Evolutionary conservation across 2,329 filamentous ascomycete species (phyloP).

Genomic region (Phialophora macrospora): DNA sequence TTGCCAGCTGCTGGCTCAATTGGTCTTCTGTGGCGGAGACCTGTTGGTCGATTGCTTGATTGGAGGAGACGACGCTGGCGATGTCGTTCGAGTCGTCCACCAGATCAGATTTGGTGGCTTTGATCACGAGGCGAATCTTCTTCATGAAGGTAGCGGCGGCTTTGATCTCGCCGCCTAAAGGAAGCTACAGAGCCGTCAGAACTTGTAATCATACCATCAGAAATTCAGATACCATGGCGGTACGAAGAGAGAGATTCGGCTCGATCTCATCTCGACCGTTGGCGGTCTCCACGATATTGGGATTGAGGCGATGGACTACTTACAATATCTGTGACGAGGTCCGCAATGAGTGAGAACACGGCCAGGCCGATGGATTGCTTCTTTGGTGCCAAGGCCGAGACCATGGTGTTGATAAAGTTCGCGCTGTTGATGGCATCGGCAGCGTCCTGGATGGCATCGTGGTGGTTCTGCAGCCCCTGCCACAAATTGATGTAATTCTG

Average conservation of each 20-base stretch:
- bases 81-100: constrained; percentile 20
- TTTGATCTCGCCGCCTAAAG: constrained; percentile 16
- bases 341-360: constrained; percentile 13
- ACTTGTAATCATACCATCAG: neutral
- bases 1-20: constrained; percentile 12
- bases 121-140: constrained; percentile 19
- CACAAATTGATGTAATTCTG: constrained; percentile 26
- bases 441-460: constrained; percentile 22
- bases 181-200: neutral
- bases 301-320: neutral
- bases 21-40: constrained; percentile 19
- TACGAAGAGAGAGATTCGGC: too few species aligned
- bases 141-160: constrained; percentile 15
- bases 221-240: too few species aligned
- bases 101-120: constrained; percentile 16
- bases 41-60: constrained; percentile 19
- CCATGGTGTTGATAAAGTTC: constrained; percentile 23
- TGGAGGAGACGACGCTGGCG: constrained; percentile 11
- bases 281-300: too few species aligned
- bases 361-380: constrained; percentile 13
- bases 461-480: constrained; percentile 25
- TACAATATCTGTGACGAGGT: constrained; percentile 16
- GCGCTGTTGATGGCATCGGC: constrained; percentile 13
- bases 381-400: constrained; percentile 13
- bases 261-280: too few species aligned